These are phyloP conservation scores for Arthrobotrys conoides DNA, from an alignment of 2,329 filamentous ascomycete genomes.

Conservation along the genomic window DNA sequence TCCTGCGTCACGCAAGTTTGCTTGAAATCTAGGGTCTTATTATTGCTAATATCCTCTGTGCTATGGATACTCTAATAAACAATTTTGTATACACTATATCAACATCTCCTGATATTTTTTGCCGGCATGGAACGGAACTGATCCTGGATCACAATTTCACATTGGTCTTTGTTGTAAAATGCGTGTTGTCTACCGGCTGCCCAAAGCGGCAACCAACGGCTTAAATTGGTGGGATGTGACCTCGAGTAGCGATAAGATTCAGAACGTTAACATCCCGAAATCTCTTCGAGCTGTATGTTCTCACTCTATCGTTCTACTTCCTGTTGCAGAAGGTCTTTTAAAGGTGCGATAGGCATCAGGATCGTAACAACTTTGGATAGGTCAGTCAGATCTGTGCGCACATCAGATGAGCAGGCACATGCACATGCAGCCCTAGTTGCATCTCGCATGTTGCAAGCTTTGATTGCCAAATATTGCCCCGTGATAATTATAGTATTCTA, in stretches of 20 bases:
- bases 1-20: conserved; percentile 10
- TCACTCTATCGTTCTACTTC: conserved; percentile 25
- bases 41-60: background rate
- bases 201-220: conserved; percentile 52
- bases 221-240: conserved; percentile 39
- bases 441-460: background rate
- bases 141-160: no score
- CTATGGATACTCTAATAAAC: background rate
- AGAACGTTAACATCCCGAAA: conserved; percentile 31
- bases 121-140: no score
- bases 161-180: conserved; percentile 43
- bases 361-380: conserved; percentile 22
- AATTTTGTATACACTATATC: background rate
- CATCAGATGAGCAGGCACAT: background rate
- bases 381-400: conserved; percentile 23
- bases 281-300: conserved; percentile 38
- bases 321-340: conserved; percentile 55
- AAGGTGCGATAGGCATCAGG: conserved; percentile 41
- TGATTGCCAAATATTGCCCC: background rate
- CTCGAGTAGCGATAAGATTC: conserved; percentile 44
- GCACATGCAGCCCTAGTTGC: background rate
- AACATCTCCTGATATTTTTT: background rate
- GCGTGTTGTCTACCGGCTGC: conserved; percentile 32
- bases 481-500: conserved; percentile 1
- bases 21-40: background rate